Evolutionary conservation across 495 filamentous ascomycete species (phyloP), one percentile per base, ranked within the genome.

Genomic region (Cairneyella variabilis): DNA sequence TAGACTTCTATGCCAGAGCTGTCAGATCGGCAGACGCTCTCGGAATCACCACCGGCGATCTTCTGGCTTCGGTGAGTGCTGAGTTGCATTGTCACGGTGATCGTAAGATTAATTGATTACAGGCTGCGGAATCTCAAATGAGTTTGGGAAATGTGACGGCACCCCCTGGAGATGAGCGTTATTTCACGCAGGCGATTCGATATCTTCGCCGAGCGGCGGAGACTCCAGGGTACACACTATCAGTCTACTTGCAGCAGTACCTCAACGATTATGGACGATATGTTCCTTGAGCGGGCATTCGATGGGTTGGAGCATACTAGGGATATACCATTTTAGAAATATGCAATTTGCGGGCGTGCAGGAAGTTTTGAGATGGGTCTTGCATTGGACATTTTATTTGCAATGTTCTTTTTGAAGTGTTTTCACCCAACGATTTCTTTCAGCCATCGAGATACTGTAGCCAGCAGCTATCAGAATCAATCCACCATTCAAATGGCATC

Each of bases 81-180:
- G 2, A 17, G 34, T 28, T 37, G 3, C 22, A 16, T 25, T 18
- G 18, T 6, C 38, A 1, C 16, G 4, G 18, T 7, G 38, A 21
- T 7, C 4, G 23, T 21, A 4, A 41, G 8, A 11, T 36, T 60
- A 48, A 60, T 37, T 17, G 34, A n/a, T 45, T 16, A 51, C 56
- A 78, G 76, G 66, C 70, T 26, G 76, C 76, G 1, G 75, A 79
- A 64, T 71, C 76, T 25, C 74, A 70, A 56, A 80, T 80, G 69
- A 73, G 68, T 38, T 59, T 79, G 10, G 76, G 76, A 23, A 79
- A 79, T 55, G 74, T 77, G 9, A 75, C 74, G 11, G 62, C 59
- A 14, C 39, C 71, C 16, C 65, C 69, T 14, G 64, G 62, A 30
- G 75, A 71, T 46, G 67, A 71, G 39, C 64, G 60, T 7, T 65